Conservation (phyloP, 1,139 yeast genomes). For the Taphrina confusa region DNA sequence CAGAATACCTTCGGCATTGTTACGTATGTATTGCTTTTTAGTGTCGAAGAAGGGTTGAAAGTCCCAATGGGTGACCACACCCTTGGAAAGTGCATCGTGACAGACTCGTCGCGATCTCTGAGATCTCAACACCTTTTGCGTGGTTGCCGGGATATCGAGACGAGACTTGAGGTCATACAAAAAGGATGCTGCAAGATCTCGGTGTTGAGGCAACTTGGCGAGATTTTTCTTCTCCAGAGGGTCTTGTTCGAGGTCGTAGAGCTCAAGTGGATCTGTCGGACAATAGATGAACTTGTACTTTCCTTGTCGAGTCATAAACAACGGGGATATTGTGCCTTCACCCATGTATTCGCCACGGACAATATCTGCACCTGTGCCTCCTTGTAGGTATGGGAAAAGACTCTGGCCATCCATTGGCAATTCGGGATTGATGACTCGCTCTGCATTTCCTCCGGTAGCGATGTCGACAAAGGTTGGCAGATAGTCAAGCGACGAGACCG, state of each 20-base stretch:
- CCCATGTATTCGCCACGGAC: slow-evolving; percentile 34
- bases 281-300: slow-evolving; percentile 34
- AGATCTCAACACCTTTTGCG: slow-evolving; percentile 23
- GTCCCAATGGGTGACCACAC: slow-evolving; percentile 34
- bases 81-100: slow-evolving; percentile 30
- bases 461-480: slow-evolving; percentile 32
- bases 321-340: slow-evolving; percentile 32
- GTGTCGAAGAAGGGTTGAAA: slow-evolving; percentile 33
- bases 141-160: slow-evolving; percentile 3
- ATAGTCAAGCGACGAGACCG: slow-evolving; percentile 30
- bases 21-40: slow-evolving; percentile 19
- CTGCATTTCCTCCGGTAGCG: slow-evolving; percentile 30
- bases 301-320: slow-evolving; percentile 30
- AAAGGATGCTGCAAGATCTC: slow-evolving; percentile 27
- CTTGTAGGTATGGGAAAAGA: slow-evolving; percentile 28
- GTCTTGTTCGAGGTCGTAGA: slow-evolving; percentile 24
- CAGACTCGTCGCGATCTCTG: slow-evolving; percentile 30
- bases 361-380: slow-evolving; percentile 24
- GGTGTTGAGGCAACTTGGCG: slow-evolving; percentile 13
- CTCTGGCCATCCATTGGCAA: slow-evolving; percentile 27
- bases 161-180: slow-evolving; percentile 26
- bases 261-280: slow-evolving; percentile 32
- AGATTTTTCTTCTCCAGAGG: slow-evolving; percentile 19
- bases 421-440: slow-evolving; percentile 9
- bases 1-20: slow-evolving; percentile 28